A percentile compares a stretch with the other conserved stretches of the same genome.
Conservation (phyloP, 345 rosid genomes). For the Salix exigua region DNA sequence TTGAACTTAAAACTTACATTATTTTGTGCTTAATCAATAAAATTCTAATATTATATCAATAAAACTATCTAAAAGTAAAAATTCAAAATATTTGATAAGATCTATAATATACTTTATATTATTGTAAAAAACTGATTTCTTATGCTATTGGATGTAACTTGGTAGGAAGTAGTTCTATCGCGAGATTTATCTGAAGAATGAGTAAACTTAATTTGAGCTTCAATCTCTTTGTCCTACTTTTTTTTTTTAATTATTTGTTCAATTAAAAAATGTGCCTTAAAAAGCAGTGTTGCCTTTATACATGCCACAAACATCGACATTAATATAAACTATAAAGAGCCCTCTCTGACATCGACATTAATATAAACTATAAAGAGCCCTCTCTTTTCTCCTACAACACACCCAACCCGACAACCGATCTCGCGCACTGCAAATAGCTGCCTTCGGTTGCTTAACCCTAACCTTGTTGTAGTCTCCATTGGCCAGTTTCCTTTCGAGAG, state of each 20-base stretch:
- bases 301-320: background rate
- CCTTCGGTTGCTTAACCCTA: background rate
- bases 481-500: background rate
- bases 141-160: too few relatives aligned
- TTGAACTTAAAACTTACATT: too few relatives aligned
- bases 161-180: too few relatives aligned
- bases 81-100: too few relatives aligned
- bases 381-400: background rate
- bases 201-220: too few relatives aligned
- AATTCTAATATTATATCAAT: too few relatives aligned
- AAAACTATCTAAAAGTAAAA: too few relatives aligned
- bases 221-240: too few relatives aligned
- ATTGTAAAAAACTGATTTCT: too few relatives aligned
- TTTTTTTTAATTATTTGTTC: background rate
- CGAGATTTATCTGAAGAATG: too few relatives aligned
- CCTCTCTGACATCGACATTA: background rate
- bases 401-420: background rate
- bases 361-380: constrained; percentile 15
- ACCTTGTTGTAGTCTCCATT: background rate
- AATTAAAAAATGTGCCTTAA: background rate
- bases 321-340: constrained; percentile 12
- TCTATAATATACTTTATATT: too few relatives aligned
- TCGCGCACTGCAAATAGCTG: background rate
- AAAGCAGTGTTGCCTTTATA: background rate
- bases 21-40: too few relatives aligned